phyloP scores from a whole-genome alignment of 1,284 basidiomycete species.

The Ustilago bromivora region DNA sequence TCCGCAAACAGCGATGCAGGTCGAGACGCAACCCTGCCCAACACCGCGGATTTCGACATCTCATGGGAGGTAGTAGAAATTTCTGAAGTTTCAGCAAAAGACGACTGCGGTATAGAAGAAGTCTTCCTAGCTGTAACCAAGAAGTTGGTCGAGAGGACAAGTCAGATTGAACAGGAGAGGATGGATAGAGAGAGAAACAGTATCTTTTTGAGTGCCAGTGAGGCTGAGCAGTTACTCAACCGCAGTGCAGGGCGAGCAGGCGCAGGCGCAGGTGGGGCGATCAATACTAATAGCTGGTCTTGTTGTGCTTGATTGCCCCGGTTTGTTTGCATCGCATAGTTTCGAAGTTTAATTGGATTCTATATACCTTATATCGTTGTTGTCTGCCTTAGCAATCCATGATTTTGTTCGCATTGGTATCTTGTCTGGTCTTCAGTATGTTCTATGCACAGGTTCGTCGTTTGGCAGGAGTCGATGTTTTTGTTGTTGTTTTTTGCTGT shows the following conservation, averaged over 20 bases:
- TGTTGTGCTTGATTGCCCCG: slow-evolving; percentile 28
- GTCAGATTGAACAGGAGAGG: slow-evolving; percentile 46
- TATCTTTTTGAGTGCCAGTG: slow-evolving; percentile 29
- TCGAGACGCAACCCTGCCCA: slow-evolving; percentile 6
- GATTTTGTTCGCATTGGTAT: background rate
- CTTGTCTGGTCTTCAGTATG: too few species aligned
- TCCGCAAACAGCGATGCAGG: slow-evolving; percentile 30
- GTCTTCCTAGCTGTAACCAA: slow-evolving; percentile 58
- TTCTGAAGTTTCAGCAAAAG: slow-evolving; percentile 59
- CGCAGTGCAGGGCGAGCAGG: too few species aligned
- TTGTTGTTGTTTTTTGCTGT: too few species aligned
- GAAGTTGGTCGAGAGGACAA: slow-evolving; percentile 51
- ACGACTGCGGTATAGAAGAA: slow-evolving; percentile 48
- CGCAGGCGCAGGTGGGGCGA: background rate
- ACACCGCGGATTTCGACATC: slow-evolving; percentile 9
- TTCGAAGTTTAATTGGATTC: background rate
- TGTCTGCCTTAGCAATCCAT: background rate
- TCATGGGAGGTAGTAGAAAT: slow-evolving; percentile 52
- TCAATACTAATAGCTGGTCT: slow-evolving; percentile 34
- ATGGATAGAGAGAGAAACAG: slow-evolving; percentile 34
- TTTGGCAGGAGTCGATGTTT: too few species aligned
- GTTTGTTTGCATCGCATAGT: background rate
- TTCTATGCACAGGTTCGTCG: too few species aligned
- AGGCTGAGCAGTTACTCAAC: background rate
- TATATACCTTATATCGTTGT: background rate